Evolutionary conservation across 2,329 filamentous ascomycete species (phyloP).

Genomic region (Fusarium brevicatenulatum): DNA sequence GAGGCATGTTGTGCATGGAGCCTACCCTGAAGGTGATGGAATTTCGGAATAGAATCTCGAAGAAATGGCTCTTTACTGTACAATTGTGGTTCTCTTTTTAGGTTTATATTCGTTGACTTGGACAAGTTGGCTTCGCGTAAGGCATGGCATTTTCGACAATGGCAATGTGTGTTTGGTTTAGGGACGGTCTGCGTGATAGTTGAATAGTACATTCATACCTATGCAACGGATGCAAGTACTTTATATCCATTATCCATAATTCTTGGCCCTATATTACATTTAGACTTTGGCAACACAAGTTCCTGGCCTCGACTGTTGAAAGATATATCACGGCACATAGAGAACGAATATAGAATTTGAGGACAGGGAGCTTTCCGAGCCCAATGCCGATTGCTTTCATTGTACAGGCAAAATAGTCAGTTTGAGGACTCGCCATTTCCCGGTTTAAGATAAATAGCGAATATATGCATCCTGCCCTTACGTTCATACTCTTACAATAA

Average conservation of each 20-base stretch:
- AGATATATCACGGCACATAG: background rate
- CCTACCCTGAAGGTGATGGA: slow-evolving; percentile 10
- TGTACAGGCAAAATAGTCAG: background rate
- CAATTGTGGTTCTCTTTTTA: no score
- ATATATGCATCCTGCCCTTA: background rate
- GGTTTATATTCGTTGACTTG: no score
- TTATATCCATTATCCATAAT: background rate
- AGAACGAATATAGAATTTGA: background rate
- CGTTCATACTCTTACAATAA: slow-evolving; percentile 15
- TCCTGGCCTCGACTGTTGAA: background rate
- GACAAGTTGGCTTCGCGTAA: no score
- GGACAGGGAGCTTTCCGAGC: background rate
- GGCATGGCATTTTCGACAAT: background rate
- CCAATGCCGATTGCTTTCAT: background rate
- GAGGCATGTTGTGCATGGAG: background rate
- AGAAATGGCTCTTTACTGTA: background rate
- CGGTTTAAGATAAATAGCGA: background rate
- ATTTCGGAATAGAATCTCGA: background rate
- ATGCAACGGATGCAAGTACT: background rate
- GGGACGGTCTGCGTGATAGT: background rate
- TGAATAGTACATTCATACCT: background rate
- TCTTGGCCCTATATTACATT: no score
- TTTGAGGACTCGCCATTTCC: background rate
- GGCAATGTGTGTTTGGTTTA: background rate
- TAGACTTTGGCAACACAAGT: background rate